Conservation (phyloP, 78 protist genomes). For the slime mould (Dictyostelium discoideum) region dicty_2.7 NC_007088.5:223001-223500, state of each 20-base stretch:
- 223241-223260: not conserved
- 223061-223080: conserved; percentile 62
- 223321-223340: not conserved
- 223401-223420: conserved; percentile 75
- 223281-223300: conserved; percentile 22
- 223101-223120: conserved; percentile 76
- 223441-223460: conserved; percentile 35
- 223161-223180: conserved; percentile 67
- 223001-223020: conserved; percentile 66
- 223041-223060: conserved; percentile 60
- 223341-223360: conserved; percentile 72
- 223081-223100: conserved; percentile 45
- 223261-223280: not conserved
- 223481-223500: conserved; percentile 58
- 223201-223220: conserved; percentile 20
- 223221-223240: conserved; percentile 4
- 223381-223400: conserved; percentile 21
- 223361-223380: conserved; percentile 59
- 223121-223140: conserved; percentile 74
- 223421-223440: conserved; percentile 63
- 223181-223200: conserved; percentile 36
- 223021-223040: conserved; percentile 80
- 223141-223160: conserved; percentile 54
- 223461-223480: conserved; percentile 53
- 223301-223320: conserved; percentile 42